Percentiles rank a stretch among this genome's conserved stretches.
phyloP scores from a whole-genome alignment of 2,329 filamentous ascomycete species.

The Teratosphaeria zuluensis region DNA sequence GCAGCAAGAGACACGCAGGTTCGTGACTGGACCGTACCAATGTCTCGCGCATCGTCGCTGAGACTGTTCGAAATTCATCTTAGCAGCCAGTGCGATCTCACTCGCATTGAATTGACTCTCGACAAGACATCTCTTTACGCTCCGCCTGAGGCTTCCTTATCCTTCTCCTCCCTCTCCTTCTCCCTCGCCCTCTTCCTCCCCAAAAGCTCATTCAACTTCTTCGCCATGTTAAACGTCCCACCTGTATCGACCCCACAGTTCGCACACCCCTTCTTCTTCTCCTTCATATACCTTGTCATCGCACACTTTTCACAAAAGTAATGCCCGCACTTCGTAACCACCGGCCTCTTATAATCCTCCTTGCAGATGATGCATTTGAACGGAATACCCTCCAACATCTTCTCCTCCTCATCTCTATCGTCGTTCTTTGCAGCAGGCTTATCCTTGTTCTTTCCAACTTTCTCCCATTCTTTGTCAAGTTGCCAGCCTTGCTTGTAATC shows the following conservation, averaged over 20 bases:
- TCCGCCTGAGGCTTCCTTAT: too few relatives aligned
- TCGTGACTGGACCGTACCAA: too few relatives aligned
- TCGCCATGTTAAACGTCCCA: slow-evolving; percentile 79
- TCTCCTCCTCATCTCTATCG: slow-evolving; percentile 53
- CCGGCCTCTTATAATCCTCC: slow-evolving; percentile 64
- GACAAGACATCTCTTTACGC: too few relatives aligned
- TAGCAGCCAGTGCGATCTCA: too few relatives aligned
- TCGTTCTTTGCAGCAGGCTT: slow-evolving; percentile 48
- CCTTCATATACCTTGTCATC: slow-evolving; percentile 70
- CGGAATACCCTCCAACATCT: slow-evolving; percentile 70
- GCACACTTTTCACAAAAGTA: slow-evolving; percentile 94
- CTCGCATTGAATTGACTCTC: too few relatives aligned
- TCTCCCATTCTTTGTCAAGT: slow-evolving; percentile 89
- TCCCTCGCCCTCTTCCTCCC: slow-evolving; percentile 51
- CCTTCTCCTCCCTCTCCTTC: slow-evolving; percentile 44
- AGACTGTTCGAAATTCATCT: too few relatives aligned
- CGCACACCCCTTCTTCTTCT: slow-evolving; percentile 69
- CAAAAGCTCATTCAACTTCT: slow-evolving; percentile 69
- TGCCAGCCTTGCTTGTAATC: slow-evolving; percentile 92
- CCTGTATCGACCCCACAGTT: slow-evolving; percentile 77
- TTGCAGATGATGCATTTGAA: slow-evolving; percentile 86
- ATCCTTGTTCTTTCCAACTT: slow-evolving; percentile 55
- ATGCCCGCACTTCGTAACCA: slow-evolving; percentile 78
- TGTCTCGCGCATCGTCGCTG: too few relatives aligned
- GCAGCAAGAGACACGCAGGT: too few relatives aligned